Evolutionary conservation across 257 asterid genomes (phyloP), one percentile per base, ranked within the genome.

Genomic region (Jacaranda mimosifolia): DNA sequence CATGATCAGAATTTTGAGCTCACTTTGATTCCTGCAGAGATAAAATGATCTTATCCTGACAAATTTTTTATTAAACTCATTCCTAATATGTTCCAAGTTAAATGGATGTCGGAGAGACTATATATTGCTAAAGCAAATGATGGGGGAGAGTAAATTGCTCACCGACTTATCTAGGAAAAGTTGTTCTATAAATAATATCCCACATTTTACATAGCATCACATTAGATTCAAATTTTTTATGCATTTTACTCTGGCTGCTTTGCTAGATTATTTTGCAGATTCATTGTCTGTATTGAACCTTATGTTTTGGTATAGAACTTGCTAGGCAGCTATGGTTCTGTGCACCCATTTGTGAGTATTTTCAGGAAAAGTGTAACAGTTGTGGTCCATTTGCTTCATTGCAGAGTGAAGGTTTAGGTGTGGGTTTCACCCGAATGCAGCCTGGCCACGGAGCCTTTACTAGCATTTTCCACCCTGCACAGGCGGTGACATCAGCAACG

Each of bases 381-480:
- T 32, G 15, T 35, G 76, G 65, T 52, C 73, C 73, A 40, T 62
- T 65, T 66, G 59, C 48, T 64, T 63, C 42, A 49, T 78, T 70
- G 82, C 88, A 89, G 93, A 85, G 81, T 72, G 93, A 89, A 84
- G 86, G 88, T 63, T 77, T 88, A 63, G 93, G 90, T 53, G 79
- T 85, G 83, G 85, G 87, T 75, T 85, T 86, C 14, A 7, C 86
- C 63, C 87, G 86, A 21, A 68, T 86, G 7, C 91, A 86, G 78
- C 84, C 88, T 40, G 86, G 87, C 26, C 91, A 82, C 35, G 87
- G 91, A 49, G 63, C 87, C 71, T 85, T 81, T 45, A 77, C 91
- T 19, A 78, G 87, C 48, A 69, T 87, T 43, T 87, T 83, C 72
- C 91, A 89, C 78, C 91, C 87, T 9, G 85, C 81, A 57, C 89